A percentile compares a stretch with the other conserved stretches of the same genome.
These are phyloP conservation scores for Collybia sordida DNA, from an alignment of 768 basidiomycete species.

Conservation along the genomic window DNA sequence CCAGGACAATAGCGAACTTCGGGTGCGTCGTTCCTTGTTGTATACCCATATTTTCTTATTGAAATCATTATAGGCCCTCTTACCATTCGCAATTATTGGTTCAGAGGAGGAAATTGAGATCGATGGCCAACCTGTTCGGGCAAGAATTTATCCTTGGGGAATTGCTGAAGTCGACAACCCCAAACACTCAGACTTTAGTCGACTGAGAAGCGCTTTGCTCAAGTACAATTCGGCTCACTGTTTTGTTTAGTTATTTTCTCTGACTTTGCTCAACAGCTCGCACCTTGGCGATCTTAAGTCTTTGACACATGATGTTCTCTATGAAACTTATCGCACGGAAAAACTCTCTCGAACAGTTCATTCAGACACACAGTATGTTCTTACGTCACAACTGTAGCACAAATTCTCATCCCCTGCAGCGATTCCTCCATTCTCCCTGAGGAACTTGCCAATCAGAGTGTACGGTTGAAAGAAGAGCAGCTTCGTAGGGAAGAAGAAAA, in stretches of 20 bases:
- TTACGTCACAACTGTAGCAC: slow-evolving; percentile 5
- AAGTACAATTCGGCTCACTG: slow-evolving; percentile 45
- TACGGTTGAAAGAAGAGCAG: slow-evolving; percentile 98
- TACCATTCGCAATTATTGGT: slow-evolving; percentile 97
- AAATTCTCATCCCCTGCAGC: slow-evolving; percentile 34
- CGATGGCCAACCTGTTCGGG: slow-evolving; percentile 88
- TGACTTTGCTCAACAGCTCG: slow-evolving; percentile 50
- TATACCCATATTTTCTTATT: slow-evolving; percentile 4
- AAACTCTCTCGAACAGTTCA: slow-evolving; percentile 91
- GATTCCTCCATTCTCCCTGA: slow-evolving; percentile 93
- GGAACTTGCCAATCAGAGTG: slow-evolving; percentile 94
- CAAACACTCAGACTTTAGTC: slow-evolving; percentile 98
- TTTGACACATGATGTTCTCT: slow-evolving; percentile 89
- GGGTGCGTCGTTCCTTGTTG: slow-evolving; percentile 47
- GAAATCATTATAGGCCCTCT: slow-evolving; percentile 60
- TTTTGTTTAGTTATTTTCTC: slow-evolving; percentile 16
- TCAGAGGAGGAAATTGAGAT: slow-evolving; percentile 97
- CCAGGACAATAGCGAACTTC: slow-evolving; percentile 93
- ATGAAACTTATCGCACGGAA: slow-evolving; percentile 98
- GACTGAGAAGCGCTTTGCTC: slow-evolving; percentile 87
- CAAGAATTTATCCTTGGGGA: slow-evolving; percentile 97
- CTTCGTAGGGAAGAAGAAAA: slow-evolving; percentile 96
- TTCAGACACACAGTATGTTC: slow-evolving; percentile 66
- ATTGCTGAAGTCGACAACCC: slow-evolving; percentile 98
- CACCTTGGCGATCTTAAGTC: slow-evolving; percentile 95